Conservation (phyloP, 495 filamentous ascomycete genomes). For the Penicillium soppii region DNA sequence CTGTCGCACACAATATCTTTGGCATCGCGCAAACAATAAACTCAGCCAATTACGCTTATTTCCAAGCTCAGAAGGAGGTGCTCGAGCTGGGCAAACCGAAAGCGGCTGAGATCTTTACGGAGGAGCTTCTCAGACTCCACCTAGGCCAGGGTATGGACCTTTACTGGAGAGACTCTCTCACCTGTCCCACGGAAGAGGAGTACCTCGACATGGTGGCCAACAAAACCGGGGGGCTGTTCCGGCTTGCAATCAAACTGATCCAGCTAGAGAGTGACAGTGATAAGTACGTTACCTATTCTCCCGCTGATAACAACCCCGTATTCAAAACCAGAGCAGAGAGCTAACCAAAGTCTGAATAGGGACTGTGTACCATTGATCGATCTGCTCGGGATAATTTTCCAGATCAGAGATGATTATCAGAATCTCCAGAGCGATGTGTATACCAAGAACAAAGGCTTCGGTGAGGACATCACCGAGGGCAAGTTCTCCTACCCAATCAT, state of each 20-base stretch:
- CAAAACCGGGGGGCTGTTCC: conserved; percentile 91
- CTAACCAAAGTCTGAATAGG: neutral
- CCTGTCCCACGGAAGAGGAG: conserved; percentile 83
- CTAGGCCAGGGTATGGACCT: conserved; percentile 92
- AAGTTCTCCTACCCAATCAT: conserved; percentile 78
- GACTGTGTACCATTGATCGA: neutral
- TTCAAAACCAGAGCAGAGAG: neutral
- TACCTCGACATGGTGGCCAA: conserved; percentile 93
- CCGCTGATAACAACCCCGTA: no score
- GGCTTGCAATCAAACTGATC: conserved; percentile 83
- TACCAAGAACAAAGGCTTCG: conserved; percentile 76
- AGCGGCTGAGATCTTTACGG: conserved; percentile 66
- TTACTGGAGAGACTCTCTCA: conserved; percentile 83
- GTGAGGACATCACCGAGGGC: conserved; percentile 85
- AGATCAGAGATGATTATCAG: conserved; percentile 5
- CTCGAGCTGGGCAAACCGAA: conserved; percentile 60
- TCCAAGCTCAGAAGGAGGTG: conserved; percentile 68
- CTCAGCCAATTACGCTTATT: conserved; percentile 88
- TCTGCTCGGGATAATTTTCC: neutral
- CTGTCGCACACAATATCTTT: conserved; percentile 86
- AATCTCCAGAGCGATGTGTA: conserved; percentile 41
- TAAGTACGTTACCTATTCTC: no score
- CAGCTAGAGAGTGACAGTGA: conserved; percentile 36
- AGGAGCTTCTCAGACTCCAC: conserved; percentile 82
- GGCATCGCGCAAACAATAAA: conserved; percentile 92